Evolutionary conservation across 164 flowering plant species (phyloP).

Genomic region (Liriodendron chinense): DNA sequence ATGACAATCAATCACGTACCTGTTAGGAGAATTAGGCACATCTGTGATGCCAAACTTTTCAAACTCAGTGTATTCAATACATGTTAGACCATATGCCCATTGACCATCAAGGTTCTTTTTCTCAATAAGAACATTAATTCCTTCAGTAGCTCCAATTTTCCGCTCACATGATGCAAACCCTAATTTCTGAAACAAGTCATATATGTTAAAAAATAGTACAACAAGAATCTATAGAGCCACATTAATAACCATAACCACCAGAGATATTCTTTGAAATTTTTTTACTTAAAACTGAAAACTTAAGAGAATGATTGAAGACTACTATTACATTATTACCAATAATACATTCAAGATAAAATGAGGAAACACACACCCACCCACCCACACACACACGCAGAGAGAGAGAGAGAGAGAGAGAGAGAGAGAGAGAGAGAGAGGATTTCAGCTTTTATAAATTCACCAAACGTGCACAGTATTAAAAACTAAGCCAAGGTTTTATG

Average conservation of each 20-base stretch:
- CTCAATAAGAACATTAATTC: constrained; percentile 89
- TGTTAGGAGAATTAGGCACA: constrained; percentile 33
- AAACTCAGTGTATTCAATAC: constrained; percentile 96
- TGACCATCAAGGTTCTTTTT: constrained; percentile 66
- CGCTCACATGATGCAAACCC: constrained; percentile 94
- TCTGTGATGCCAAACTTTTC: constrained; percentile 69
- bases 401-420: too few species aligned
- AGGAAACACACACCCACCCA: not conserved
- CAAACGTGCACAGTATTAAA: too few species aligned
- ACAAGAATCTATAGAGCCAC: too few species aligned
- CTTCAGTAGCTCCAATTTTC: constrained; percentile 86
- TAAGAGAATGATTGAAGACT: not conserved
- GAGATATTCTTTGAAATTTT: too few species aligned
- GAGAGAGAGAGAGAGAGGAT: too few species aligned
- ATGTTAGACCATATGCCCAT: constrained; percentile 92
- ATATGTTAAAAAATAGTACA: not conserved
- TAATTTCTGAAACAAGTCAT: constrained; percentile 56
- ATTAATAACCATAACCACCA: too few species aligned
- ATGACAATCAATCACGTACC: constrained; percentile 36
- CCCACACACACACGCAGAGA: too few species aligned
- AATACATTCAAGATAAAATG: not conserved
- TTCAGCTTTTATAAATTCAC: too few species aligned
- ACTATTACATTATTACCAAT: too few species aligned
- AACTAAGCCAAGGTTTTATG: too few species aligned
- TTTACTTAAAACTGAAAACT: not conserved